Conservation (phyloP, 495 filamentous ascomycete genomes). For the Aspergillus bridgeri region DNA sequence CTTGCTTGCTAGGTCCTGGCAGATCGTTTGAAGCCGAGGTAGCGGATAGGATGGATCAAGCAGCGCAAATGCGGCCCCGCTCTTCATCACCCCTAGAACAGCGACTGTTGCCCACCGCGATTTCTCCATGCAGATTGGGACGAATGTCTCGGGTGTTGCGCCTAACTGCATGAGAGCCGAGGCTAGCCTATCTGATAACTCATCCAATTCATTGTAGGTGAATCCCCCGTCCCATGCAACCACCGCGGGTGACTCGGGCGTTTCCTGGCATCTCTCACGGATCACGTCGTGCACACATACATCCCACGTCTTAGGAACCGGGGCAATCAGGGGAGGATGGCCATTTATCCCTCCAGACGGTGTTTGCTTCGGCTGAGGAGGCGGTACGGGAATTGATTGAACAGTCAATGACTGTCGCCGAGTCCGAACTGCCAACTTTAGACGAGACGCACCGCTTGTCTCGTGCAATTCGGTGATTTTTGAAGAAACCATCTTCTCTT, state of each 20-base stretch:
- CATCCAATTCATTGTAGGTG: slow-evolving; percentile 19
- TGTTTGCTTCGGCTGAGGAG: too few relatives aligned
- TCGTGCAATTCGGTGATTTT: too few relatives aligned
- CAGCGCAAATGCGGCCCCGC: slow-evolving; percentile 16
- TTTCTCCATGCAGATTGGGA: slow-evolving; percentile 23
- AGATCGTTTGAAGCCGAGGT: slow-evolving; percentile 11
- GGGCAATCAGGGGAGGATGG: too few relatives aligned
- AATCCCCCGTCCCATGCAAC: slow-evolving; percentile 21
- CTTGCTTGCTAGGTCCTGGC: background rate
- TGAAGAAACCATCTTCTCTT: too few relatives aligned
- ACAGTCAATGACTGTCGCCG: too few relatives aligned
- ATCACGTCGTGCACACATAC: slow-evolving; percentile 2
- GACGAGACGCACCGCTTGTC: too few relatives aligned
- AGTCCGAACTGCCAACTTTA: too few relatives aligned
- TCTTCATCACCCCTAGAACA: slow-evolving; percentile 17
- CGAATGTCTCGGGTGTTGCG: slow-evolving; percentile 14
- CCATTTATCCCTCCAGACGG: too few relatives aligned
- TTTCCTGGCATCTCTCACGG: background rate
- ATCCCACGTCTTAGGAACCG: background rate
- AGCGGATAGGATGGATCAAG: slow-evolving; percentile 14
- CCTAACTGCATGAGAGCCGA: background rate
- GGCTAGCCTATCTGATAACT: slow-evolving; percentile 12
- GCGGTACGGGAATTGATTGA: too few relatives aligned
- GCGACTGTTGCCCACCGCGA: slow-evolving; percentile 15
- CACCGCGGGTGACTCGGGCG: slow-evolving; percentile 11